Evolutionary conservation across 2,329 filamentous ascomycete genomes (phyloP), one percentile per base, ranked within the genome.

Genomic region (Cephalotrichum gorgonifer): DNA sequence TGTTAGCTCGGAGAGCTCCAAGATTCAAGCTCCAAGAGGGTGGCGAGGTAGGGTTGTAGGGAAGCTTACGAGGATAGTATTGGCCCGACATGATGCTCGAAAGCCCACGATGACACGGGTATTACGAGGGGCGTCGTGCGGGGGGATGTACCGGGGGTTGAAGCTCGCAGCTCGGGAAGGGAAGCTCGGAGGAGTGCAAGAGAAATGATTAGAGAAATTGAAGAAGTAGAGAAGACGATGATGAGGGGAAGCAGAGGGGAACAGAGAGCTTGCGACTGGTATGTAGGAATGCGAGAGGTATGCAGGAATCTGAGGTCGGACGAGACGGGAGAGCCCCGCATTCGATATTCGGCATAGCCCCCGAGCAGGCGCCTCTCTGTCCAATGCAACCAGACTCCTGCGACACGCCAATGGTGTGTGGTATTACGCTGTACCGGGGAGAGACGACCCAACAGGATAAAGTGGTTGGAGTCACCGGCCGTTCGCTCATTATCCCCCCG

Each of bases 11-110:
- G 51, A 44, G 50, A 8, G 35, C 17, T 20, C n/a, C n/a, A n/a
- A n/a, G n/a, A n/a, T n/a, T n/a, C n/a, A n/a, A 56, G 70, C 68
- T 71, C 26, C 35, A 52, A 54, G 46, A 35, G 50, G 48, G 33
- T 50, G 48, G 48, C 49, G 56, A 44, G 52, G 51, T 57, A 42
- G 58, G 52, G 43, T 50, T 49, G 49, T 50, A 44, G 50, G 42
- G 27, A 35, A 35, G 33, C 70, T 58, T 60, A 74, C 72, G 72
- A 52, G 72, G 71, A 57, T 74, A 74, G 55, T 68, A 75, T 50
- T 69, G 66, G 46, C 59, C 60, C 51, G 69, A 69, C 66, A 74
- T 73, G 52, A 53, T 48, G 53, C 14, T 33, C 20, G 20, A 23
- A 22, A 39, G 35, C 35, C 12, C 35, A 39, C 35, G 35, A 39